phyloP scores from a whole-genome alignment of 225 moss, liverwort and hornwort species.

The Climacium dendroides region DNA sequence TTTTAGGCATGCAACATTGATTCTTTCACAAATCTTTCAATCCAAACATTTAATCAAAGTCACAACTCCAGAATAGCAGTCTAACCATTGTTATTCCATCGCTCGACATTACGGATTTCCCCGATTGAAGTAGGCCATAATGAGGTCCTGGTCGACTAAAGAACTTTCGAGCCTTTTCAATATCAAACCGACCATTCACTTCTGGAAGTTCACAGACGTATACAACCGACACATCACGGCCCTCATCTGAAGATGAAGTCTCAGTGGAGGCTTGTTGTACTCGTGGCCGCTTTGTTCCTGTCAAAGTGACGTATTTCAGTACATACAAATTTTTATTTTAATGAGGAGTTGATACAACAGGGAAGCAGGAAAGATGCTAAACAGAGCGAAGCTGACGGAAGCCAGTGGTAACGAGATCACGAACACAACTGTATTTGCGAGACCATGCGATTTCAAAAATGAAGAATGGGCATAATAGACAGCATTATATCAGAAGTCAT shows the following conservation, averaged over 20 bases:
- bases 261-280: constrained; percentile 13
- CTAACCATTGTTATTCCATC: constrained; percentile 65
- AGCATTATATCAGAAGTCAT: neutral
- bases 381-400: neutral
- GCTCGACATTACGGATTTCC: constrained; percentile 61
- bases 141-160: constrained; percentile 73
- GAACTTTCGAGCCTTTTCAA: constrained; percentile 53
- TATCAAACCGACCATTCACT: constrained; percentile 93
- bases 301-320: neutral
- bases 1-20: neutral
- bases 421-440: neutral
- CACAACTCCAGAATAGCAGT: neutral
- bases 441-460: neutral
- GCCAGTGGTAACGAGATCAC: neutral
- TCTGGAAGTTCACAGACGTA: constrained; percentile 91
- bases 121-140: constrained; percentile 80
- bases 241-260: constrained; percentile 6
- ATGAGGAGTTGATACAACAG: neutral
- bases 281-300: constrained; percentile 46
- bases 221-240: constrained; percentile 60
- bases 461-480: neutral
- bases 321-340: neutral
- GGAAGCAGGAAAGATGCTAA: neutral
- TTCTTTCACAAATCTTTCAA: neutral
- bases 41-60: neutral